phyloP scores from a whole-genome alignment of 2,329 filamentous ascomycete genomes.

The Dothideomycetidae sp. region DNA sequence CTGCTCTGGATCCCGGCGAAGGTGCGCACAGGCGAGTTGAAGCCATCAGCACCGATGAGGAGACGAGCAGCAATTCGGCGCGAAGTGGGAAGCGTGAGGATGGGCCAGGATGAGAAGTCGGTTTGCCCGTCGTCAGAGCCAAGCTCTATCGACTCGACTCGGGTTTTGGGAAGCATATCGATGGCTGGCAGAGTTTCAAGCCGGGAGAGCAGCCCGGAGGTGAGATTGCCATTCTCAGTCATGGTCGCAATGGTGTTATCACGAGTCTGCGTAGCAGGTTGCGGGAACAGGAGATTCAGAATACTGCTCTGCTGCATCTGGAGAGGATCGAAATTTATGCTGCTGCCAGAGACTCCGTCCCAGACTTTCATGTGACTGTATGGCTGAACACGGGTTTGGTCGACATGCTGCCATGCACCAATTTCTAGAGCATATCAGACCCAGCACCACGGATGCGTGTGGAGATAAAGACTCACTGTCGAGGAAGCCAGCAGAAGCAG shows the following conservation, averaged over 20 bases:
- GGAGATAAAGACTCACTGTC: constrained; percentile 29
- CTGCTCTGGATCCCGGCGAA: constrained; percentile 76
- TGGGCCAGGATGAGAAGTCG: constrained; percentile 76
- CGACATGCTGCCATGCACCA: constrained; percentile 71
- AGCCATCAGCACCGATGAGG: constrained; percentile 83
- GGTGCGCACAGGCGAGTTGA: constrained; percentile 79
- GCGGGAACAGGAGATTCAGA: constrained; percentile 2
- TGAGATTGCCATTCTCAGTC: constrained; percentile 87
- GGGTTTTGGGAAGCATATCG: constrained; percentile 59
- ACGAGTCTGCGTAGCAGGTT: background rate
- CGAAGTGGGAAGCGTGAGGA: constrained; percentile 56
- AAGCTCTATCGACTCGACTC: constrained; percentile 64
- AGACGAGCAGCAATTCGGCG: constrained; percentile 59
- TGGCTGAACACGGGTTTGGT: constrained; percentile 58
- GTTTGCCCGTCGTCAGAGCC: constrained; percentile 48
- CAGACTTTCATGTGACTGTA: constrained; percentile 98
- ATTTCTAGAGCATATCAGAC: constrained; percentile 38
- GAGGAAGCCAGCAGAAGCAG: constrained; percentile 70
- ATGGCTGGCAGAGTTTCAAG: constrained; percentile 37
- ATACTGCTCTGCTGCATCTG: constrained; percentile 11
- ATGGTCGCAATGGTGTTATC: constrained; percentile 65
- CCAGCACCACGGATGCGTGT: no score
- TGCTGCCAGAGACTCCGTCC: constrained; percentile 80
- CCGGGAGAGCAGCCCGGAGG: constrained; percentile 58
- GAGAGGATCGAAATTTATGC: constrained; percentile 56